Base-by-base conservation (phyloP, 2,329 filamentous ascomycete genomes). In the Ophiocordyceps sinensis region DNA sequence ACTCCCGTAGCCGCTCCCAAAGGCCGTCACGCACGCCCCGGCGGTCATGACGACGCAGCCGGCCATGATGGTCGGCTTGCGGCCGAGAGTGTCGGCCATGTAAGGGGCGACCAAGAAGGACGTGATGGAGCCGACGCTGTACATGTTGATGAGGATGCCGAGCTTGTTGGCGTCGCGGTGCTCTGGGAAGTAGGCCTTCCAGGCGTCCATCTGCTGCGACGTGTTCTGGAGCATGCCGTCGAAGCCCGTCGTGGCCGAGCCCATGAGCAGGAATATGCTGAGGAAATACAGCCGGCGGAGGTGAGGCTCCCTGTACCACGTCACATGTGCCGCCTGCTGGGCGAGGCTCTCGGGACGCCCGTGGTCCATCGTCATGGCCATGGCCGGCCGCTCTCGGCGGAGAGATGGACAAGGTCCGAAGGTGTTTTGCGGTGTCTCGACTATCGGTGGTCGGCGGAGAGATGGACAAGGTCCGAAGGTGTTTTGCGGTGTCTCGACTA, bases 221-320 rank as follows among this genome's bases (percentile, higher is more conserved):
- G 71, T 74, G 56, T 77, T 77, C 53, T 75, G 62, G 45, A 75
- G 61, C 67, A 73, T 71, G 42, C 73, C 73, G 57, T 79, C 75
- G 52, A 77, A 78, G 41, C 74, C 73, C 8, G 73, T 77, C 28
- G 73, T 77, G 36, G 74, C 74, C 28, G 74, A 77, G 12, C 71
- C 73, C 43, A 78, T 61, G 55, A 74, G 71, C 43, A 79, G 62
- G 44, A 77, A 66, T 17, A 65, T 56, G 44, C 63, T 64, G 53
- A 67, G 65, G 39, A 63, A 63, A 51, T 77, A 77, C 11, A 77
- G 65, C 52, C 65, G 70, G 40, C 73, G 63, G 41, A 78, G 58
- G 51, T 74, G 69, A 31, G 71, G 71, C 47, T 77, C 70, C 49
- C 59, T 64, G 45, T 63, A 69, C 75, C 75, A 79, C 41, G 58